These are phyloP conservation scores for Mycena indigotica DNA, from an alignment of 768 basidiomycete species.

Conservation along the genomic window DNA sequence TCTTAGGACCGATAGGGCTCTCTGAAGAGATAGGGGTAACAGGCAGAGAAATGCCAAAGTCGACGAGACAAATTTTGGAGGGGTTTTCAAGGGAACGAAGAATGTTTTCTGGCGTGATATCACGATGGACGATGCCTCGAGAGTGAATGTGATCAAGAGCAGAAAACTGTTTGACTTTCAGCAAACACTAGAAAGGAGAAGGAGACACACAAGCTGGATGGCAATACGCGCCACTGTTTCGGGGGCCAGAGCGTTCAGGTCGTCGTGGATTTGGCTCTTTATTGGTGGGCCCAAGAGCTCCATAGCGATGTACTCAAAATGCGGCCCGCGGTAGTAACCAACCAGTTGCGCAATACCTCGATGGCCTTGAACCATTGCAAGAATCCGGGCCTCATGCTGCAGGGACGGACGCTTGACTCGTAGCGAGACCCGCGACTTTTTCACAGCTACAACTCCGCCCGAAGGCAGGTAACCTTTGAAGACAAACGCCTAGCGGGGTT, in stretches of 20 bases:
- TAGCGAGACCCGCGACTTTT: neutral
- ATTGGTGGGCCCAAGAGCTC: neutral
- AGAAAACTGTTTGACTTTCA: slow-evolving; percentile 12
- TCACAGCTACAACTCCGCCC: neutral
- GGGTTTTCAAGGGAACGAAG: slow-evolving; percentile 6
- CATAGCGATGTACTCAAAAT: neutral
- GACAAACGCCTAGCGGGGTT: too few species aligned
- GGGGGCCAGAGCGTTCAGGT: too few species aligned
- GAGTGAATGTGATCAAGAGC: slow-evolving; percentile 16
- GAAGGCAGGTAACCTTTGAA: neutral
- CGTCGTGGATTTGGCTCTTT: too few species aligned
- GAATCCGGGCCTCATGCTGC: slow-evolving; percentile 29
- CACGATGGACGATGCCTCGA: slow-evolving; percentile 22
- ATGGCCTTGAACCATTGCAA: slow-evolving; percentile 34
- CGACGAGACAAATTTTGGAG: slow-evolving; percentile 11
- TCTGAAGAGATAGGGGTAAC: neutral
- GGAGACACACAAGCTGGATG: too few species aligned
- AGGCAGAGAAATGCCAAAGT: slow-evolving; percentile 11
- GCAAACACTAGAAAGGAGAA: too few species aligned
- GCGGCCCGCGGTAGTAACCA: slow-evolving; percentile 9
- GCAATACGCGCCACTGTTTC: too few species aligned
- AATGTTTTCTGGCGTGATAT: slow-evolving; percentile 24
- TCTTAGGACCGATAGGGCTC: neutral
- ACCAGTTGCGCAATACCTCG: slow-evolving; percentile 33
- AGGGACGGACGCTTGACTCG: slow-evolving; percentile 25